Conservation (phyloP, 2,329 filamentous ascomycete species). For the Lasiodiplodia sp. region DNA sequence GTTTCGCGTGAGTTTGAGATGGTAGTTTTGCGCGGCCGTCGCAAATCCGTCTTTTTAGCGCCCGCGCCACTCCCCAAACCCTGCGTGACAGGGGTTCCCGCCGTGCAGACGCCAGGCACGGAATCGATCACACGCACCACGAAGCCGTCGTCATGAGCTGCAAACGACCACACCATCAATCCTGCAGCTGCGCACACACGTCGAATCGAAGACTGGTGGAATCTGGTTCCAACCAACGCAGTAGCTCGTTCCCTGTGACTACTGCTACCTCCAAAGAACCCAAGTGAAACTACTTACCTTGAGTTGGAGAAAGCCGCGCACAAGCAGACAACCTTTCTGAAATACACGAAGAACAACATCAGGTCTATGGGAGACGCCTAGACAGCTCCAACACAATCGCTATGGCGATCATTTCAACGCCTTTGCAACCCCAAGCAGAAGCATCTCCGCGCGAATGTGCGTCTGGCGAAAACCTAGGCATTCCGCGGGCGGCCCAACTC, state of each 20-base stretch:
- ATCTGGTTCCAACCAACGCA: background rate
- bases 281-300: background rate
- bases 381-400: too few species aligned
- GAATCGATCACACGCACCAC: conserved; percentile 26
- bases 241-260: background rate
- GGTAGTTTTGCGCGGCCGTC: conserved; percentile 23
- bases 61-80: conserved; percentile 20
- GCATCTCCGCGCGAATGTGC: background rate
- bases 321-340: too few species aligned
- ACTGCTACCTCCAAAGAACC: conserved; percentile 13
- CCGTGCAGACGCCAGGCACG: conserved; percentile 22
- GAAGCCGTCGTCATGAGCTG: conserved; percentile 23
- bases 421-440: background rate
- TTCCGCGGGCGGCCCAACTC: background rate
- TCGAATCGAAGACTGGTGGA: background rate
- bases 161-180: conserved; percentile 6
- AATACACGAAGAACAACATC: too few species aligned
- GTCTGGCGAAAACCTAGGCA: background rate
- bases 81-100: conserved; percentile 23
- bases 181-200: conserved; percentile 3
- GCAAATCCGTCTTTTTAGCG: conserved; percentile 29
- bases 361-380: too few species aligned
- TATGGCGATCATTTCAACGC: too few species aligned
- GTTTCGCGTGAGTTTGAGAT: conserved; percentile 28
- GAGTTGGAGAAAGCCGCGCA: too few species aligned